Base-by-base conservation (phyloP, 495 filamentous ascomycete species). In the Viridothelium virens region DNA sequence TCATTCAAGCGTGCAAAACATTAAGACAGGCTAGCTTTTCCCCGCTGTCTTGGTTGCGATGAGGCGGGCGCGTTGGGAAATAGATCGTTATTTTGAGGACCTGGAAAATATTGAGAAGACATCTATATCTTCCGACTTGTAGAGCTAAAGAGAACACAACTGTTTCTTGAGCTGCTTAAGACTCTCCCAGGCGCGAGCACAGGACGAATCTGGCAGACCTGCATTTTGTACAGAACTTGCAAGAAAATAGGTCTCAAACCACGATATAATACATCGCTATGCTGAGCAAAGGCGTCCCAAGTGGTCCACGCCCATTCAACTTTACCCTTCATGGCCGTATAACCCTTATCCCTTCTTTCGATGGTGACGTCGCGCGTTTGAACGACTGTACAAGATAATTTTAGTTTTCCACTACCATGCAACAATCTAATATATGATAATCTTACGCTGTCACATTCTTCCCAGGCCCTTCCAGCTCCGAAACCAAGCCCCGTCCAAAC, bases 381-480 rank as follows among this genome's bases (percentile, higher is more conserved):
- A 75, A 75, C 50, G 72, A 74, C 73, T 75, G 61, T 44, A 50
- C 7, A 11, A 14, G 53, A 37, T n/a, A 44, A 70, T 50, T 41
- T 65, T 63, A 65, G 56, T 38, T 6, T 34, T 64, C 0, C 3
- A 2, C 18, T 16, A 66, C 16, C 39, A 37, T 31, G 37, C 9
- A 12, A 41, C 36, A 34, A 3, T 56, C n/a, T 11, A 25, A 39
- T n/a, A 11, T 11, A 18, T 2, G 31, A n/a, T 48, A 11, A 61
- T 66, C 76, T 66, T 67, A 79, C 77, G 64, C 66, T 77, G 69
- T 91, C 90, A 77, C 89, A 91, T 75, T 97, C 94, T 77, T 97
- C 94, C 83, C 92, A 97, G 10, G 93, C 95, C 73, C 95, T 86
- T 64, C 94, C 94, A 68, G 92, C 91, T 73, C 94, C 94, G 75